Evolutionary conservation across 768 basidiomycete species (phyloP).

Genomic region (Cyathus striatus): DNA sequence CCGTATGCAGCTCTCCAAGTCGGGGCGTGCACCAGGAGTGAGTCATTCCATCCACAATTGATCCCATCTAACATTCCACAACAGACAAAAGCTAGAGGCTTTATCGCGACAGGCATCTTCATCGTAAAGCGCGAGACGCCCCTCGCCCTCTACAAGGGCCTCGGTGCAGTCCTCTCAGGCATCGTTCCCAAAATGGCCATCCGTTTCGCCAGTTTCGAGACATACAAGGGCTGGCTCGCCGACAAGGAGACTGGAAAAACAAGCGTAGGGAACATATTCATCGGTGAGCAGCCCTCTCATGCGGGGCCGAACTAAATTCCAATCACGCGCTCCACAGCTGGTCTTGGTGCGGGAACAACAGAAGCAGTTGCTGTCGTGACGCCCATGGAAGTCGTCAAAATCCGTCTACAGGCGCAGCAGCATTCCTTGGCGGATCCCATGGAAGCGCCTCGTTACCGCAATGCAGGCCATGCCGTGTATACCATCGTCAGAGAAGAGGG

Average conservation of each 20-base stretch:
- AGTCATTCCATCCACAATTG: slow-evolving; percentile 24
- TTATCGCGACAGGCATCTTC: slow-evolving; percentile 83
- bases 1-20: slow-evolving; percentile 96
- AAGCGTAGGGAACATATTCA: slow-evolving; percentile 73
- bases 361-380: slow-evolving; percentile 94
- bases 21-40: slow-evolving; percentile 78
- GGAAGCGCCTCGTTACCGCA: slow-evolving; percentile 90
- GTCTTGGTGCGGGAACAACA: slow-evolving; percentile 90
- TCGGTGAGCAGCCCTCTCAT: slow-evolving; percentile 49
- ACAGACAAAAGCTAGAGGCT: slow-evolving; percentile 89
- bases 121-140: slow-evolving; percentile 92
- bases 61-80: slow-evolving; percentile 69
- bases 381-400: slow-evolving; percentile 99
- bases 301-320: background rate
- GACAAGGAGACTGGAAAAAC: slow-evolving; percentile 78
- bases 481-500: slow-evolving; percentile 94
- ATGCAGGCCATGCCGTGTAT: slow-evolving; percentile 95
- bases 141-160: slow-evolving; percentile 94
- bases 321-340: slow-evolving; percentile 76
- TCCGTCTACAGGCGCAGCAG: slow-evolving; percentile 94
- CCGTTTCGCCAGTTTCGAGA: slow-evolving; percentile 96
- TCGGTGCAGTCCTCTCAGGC: slow-evolving; percentile 93
- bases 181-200: slow-evolving; percentile 99
- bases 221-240: slow-evolving; percentile 82
- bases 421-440: slow-evolving; percentile 96